A percentile compares a stretch with the other conserved stretches of the same genome.
Evolutionary conservation across 2,329 filamentous ascomycete genomes (phyloP).

Genomic region (Whalleya microplaca): DNA sequence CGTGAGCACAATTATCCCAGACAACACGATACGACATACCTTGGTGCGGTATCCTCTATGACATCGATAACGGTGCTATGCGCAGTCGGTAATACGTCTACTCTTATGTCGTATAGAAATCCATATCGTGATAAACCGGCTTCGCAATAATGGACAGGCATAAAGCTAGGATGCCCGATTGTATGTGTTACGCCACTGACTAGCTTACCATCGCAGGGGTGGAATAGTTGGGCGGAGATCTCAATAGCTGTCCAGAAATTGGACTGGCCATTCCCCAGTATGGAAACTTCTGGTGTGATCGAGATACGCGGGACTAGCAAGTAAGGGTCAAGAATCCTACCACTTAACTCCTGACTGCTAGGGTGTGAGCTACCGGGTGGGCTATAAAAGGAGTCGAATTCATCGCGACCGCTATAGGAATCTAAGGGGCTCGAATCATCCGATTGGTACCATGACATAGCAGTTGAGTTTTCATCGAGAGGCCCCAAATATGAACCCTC

Average conservation of each 20-base stretch:
- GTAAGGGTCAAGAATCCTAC: conserved; percentile 27
- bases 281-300: conserved; percentile 47
- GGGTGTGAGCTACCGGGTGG: conserved; percentile 27
- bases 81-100: conserved; percentile 49
- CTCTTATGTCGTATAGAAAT: conserved; percentile 52
- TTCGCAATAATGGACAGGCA: conserved; percentile 27
- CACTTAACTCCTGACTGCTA: conserved; percentile 35
- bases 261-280: conserved; percentile 38
- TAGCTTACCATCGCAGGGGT: conserved; percentile 19
- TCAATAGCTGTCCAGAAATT: conserved; percentile 56
- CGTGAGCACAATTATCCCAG: conserved; percentile 17
- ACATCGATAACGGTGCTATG: conserved; percentile 50
- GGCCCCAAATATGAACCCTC: conserved; percentile 19
- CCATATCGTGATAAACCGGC: conserved; percentile 43
- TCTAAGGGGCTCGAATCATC: conserved; percentile 15
- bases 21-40: conserved; percentile 5
- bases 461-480: conserved; percentile 4
- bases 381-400: conserved; percentile 11
- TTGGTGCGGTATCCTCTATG: conserved; percentile 39
- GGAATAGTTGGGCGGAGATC: conserved; percentile 46
- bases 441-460: conserved; percentile 20
- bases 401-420: conserved; percentile 9
- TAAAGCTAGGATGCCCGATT: conserved; percentile 13
- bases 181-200: not conserved
- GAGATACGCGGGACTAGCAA: conserved; percentile 48